Evolutionary conservation across 371 early-diverging fungal species (phyloP).

Genomic region (Mortierella sp.): DNA sequence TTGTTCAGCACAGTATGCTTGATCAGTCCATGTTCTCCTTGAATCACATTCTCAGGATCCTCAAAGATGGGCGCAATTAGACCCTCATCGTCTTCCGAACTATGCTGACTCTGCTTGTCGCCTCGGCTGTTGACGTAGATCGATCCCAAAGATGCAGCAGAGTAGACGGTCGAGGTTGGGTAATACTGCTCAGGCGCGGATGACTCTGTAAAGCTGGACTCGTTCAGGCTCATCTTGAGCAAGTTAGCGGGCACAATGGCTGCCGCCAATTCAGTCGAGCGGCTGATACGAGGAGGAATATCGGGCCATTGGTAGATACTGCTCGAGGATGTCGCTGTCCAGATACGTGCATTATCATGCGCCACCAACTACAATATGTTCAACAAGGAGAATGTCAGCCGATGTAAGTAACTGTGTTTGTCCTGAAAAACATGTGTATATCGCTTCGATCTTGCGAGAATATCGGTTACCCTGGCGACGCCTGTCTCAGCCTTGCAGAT

Average conservation of each 20-base stretch:
- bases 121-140: slow-evolving; percentile 28
- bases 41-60: slow-evolving; percentile 48
- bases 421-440: too few species aligned
- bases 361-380: slow-evolving; percentile 70
- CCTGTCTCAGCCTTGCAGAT: slow-evolving; percentile 88
- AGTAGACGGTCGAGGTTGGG: slow-evolving; percentile 55
- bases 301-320: slow-evolving; percentile 86
- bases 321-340: slow-evolving; percentile 89
- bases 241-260: slow-evolving; percentile 51
- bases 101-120: slow-evolving; percentile 54
- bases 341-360: slow-evolving; percentile 85
- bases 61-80: slow-evolving; percentile 51
- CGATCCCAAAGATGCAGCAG: slow-evolving; percentile 52
- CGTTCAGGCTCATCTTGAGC: slow-evolving; percentile 51
- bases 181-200: slow-evolving; percentile 44
- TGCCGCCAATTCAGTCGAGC: slow-evolving; percentile 33
- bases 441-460: background rate
- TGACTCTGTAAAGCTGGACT: slow-evolving; percentile 36
- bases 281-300: slow-evolving; percentile 39
- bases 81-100: slow-evolving; percentile 55
- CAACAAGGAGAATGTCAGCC: background rate
- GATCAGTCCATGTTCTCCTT: slow-evolving; percentile 78
- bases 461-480: slow-evolving; percentile 76
- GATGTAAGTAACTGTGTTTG: background rate
- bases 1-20: slow-evolving; percentile 83